A percentile compares a stretch with the other conserved stretches of the same genome.
These are phyloP conservation scores for Creolimax fragrantissima DNA, from an alignment of 78 protist species.

Conservation along the genomic window DNA sequence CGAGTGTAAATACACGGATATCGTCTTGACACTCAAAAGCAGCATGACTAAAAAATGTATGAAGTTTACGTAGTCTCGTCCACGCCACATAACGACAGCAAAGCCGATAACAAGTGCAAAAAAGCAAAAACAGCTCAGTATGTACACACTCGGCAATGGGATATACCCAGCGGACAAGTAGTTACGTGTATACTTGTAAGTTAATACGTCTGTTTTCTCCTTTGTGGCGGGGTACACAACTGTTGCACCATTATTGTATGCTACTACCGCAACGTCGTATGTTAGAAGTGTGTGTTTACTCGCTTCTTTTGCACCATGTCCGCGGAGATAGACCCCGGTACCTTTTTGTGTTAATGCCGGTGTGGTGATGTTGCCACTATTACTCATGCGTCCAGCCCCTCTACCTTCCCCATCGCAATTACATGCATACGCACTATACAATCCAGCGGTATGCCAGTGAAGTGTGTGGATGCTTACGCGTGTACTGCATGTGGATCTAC, in stretches of 20 bases:
- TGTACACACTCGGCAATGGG: not conserved
- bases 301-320: not conserved
- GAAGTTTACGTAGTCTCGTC: not conserved
- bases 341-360: not conserved
- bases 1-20: not conserved
- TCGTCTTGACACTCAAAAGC: not conserved
- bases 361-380: not conserved
- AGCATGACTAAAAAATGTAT: not conserved
- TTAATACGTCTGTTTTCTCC: not conserved
- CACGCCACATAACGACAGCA: not conserved
- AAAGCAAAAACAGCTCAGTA: not conserved
- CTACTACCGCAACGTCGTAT: not conserved
- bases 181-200: not conserved
- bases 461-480: not conserved
- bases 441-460: not conserved
- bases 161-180: not conserved
- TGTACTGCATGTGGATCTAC: no score
- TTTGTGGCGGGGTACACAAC: no score
- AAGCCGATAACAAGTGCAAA: not conserved
- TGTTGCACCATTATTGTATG: not conserved
- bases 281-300: not conserved
- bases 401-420: not conserved
- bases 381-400: not conserved
- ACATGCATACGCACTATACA: not conserved
- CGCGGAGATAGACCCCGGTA: not conserved